These are phyloP conservation scores for Scheffersomyces insectosa DNA, from an alignment of 1,139 yeast species.

Conservation along the genomic window DNA sequence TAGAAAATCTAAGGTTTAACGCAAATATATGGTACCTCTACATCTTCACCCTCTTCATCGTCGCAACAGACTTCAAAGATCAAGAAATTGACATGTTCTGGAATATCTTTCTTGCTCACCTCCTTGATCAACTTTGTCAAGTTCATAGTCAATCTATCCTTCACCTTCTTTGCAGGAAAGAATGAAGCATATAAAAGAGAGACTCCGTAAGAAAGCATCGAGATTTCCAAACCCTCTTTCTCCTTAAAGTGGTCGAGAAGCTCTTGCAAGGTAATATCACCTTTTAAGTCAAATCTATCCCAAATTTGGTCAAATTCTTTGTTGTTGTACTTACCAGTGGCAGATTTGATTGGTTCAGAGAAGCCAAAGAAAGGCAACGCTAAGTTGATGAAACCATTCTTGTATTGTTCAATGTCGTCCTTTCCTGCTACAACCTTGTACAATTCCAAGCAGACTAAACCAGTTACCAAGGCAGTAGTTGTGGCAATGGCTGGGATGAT, in stretches of 20 bases:
- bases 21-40: conserved; percentile 85
- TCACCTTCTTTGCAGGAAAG: conserved; percentile 86
- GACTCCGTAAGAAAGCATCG: conserved; percentile 92
- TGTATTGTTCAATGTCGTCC: conserved; percentile 80
- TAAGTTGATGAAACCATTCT: conserved; percentile 90
- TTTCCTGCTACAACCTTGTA: conserved; percentile 82
- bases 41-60: conserved; percentile 91
- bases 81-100: conserved; percentile 71
- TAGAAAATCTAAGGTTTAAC: conserved; percentile 36
- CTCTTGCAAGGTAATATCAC: conserved; percentile 75
- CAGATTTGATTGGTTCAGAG: conserved; percentile 90
- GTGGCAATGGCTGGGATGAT: conserved; percentile 99
- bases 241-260: conserved; percentile 74
- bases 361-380: conserved; percentile 97
- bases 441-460: conserved; percentile 87
- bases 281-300: conserved; percentile 87
- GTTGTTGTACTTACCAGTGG: conserved; percentile 78
- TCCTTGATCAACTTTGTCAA: conserved; percentile 75
- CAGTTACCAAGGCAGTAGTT: conserved; percentile 95
- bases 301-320: conserved; percentile 85
- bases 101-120: conserved; percentile 82
- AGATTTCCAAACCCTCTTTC: conserved; percentile 80
- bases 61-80: conserved; percentile 91
- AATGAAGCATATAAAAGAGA: conserved; percentile 89
- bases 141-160: conserved; percentile 69